phyloP scores from a whole-genome alignment of 352 stramenopile genomes.

The Thraustochytrium striatum region DNA sequence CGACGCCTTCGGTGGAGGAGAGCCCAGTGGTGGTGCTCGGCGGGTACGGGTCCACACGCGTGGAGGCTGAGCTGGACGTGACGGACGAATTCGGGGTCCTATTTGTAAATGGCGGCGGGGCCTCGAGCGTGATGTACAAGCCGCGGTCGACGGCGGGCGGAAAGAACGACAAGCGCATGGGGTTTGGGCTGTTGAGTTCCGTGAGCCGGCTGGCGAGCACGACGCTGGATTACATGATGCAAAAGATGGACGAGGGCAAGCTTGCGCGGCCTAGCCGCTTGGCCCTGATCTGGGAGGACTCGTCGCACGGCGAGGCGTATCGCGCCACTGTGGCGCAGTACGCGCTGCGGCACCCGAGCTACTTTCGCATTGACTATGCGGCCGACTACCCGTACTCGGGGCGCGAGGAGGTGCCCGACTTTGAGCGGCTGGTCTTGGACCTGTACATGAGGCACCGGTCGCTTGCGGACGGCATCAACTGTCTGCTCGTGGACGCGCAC shows the following conservation, averaged over 20 bases:
- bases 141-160: not conserved
- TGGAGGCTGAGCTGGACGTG: not conserved
- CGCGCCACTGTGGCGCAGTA: constrained; percentile 1
- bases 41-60: not conserved
- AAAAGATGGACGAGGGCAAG: constrained; percentile 1
- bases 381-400: constrained; percentile 13
- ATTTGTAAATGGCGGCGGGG: constrained; percentile 11
- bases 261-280: constrained; percentile 12
- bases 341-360: not conserved
- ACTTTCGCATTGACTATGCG: constrained; percentile 31
- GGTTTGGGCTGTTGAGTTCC: constrained; percentile 14
- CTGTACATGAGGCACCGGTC: not conserved
- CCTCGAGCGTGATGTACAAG: constrained; percentile 4
- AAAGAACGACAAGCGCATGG: not conserved
- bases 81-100: constrained; percentile 5
- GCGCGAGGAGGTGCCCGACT: not conserved
- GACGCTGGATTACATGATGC: constrained; percentile 15
- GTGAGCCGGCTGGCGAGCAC: not conserved
- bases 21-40: constrained; percentile 19
- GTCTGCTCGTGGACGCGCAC: constrained; percentile 13
- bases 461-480: not conserved
- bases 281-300: constrained; percentile 13
- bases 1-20: not conserved
- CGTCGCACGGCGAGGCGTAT: constrained; percentile 7
- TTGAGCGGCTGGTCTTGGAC: not conserved